These are phyloP conservation scores for Candida ficus DNA, from an alignment of 805 yeast genomes.

Conservation along the genomic window DNA sequence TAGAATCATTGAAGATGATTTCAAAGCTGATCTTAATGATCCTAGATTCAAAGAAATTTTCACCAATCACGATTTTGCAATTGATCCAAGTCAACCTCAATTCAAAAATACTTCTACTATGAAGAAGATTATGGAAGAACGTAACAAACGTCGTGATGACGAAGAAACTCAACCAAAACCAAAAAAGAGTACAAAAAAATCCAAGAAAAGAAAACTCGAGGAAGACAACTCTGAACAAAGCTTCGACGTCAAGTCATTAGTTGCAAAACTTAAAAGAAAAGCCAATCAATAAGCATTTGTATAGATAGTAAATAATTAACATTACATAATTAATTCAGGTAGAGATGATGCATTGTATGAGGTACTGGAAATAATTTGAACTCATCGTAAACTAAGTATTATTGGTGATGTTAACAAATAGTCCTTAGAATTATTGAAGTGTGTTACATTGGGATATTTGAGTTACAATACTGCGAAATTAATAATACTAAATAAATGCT, in stretches of 20 bases:
- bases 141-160: constrained; percentile 46
- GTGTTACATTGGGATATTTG: no score
- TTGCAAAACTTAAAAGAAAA: constrained; percentile 9
- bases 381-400: no score
- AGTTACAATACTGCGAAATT: no score
- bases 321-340: no score
- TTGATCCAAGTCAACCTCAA: constrained; percentile 91
- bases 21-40: constrained; percentile 72
- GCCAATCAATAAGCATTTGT: constrained; percentile 1
- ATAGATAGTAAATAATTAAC: no score
- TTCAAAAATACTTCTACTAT: constrained; percentile 84
- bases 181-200: constrained; percentile 10
- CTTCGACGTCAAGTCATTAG: constrained; percentile 8
- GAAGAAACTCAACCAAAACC: constrained; percentile 1
- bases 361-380: no score
- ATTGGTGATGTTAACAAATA: no score
- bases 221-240: neutral
- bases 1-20: constrained; percentile 48
- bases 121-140: constrained; percentile 75
- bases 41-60: constrained; percentile 80
- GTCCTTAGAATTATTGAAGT: no score
- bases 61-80: constrained; percentile 85
- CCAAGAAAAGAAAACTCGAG: constrained; percentile 11
- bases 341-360: no score
- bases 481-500: no score